A percentile compares a stretch with the other conserved stretches of the same genome.
phyloP scores from a whole-genome alignment of 257 asterid genomes.

The Oldenlandia corymbosa region DNA sequence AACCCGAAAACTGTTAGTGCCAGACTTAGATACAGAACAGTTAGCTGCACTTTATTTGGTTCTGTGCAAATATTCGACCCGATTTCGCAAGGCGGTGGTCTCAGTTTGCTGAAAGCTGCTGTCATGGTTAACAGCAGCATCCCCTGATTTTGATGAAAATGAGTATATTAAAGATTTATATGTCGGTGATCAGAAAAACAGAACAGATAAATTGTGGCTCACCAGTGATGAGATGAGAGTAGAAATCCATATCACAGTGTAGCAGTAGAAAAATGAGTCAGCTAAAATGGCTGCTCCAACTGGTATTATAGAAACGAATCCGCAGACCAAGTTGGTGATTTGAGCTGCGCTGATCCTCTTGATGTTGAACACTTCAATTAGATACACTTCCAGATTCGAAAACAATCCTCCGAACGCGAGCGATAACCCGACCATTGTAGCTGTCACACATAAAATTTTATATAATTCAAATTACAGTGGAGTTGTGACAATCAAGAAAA shows the following conservation, averaged over 20 bases:
- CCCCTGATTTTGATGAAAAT: conserved; percentile 33
- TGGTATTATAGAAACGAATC: conserved; percentile 25
- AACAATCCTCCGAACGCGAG: conserved; percentile 25
- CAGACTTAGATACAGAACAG: conserved; percentile 42
- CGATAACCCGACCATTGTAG: conserved; percentile 17
- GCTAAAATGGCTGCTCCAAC: conserved; percentile 30
- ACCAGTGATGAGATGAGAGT: conserved; percentile 26
- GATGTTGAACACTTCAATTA: conserved; percentile 23
- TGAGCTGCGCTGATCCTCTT: conserved; percentile 28
- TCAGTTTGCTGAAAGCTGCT: conserved; percentile 19
- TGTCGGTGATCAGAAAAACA: too few relatives aligned
- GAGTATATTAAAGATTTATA: too few relatives aligned
- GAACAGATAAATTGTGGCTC: neutral
- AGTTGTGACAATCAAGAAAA: too few relatives aligned
- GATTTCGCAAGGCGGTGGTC: conserved; percentile 21
- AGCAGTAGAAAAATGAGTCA: conserved; percentile 29
- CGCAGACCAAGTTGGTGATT: conserved; percentile 19
- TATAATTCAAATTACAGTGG: too few relatives aligned
- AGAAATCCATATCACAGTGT: conserved; percentile 25
- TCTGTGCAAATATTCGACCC: conserved; percentile 34
- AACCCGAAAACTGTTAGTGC: conserved; percentile 46
- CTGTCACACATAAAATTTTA: conserved; percentile 6
- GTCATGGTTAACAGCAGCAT: conserved; percentile 16
- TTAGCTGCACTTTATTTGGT: conserved; percentile 43
- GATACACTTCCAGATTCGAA: conserved; percentile 23